A percentile compares a stretch with the other conserved stretches of the same genome.
phyloP scores from a whole-genome alignment of 768 basidiomycete species.

The Pleurotus pulmonarius region DNA sequence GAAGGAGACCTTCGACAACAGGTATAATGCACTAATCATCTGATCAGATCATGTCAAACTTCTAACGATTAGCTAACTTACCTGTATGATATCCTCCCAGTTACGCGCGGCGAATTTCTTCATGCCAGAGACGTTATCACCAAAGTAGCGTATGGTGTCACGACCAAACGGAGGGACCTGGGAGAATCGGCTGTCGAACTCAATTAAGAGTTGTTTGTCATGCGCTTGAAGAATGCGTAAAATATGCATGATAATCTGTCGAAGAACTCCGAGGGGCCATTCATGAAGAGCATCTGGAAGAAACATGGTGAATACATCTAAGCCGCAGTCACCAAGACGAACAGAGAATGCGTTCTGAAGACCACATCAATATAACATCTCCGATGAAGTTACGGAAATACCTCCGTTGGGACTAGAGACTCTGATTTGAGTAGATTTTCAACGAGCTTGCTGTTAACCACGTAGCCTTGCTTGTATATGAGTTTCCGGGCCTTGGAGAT shows the following conservation, averaged over 20 bases:
- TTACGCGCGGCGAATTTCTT: slow-evolving; percentile 20
- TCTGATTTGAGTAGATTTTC: slow-evolving; percentile 20
- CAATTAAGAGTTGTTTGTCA: neutral
- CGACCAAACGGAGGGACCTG: slow-evolving; percentile 12
- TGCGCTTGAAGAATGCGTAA: slow-evolving; percentile 10
- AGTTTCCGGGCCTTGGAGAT: slow-evolving; percentile 14
- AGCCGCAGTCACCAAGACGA: slow-evolving; percentile 2
- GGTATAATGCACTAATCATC: slow-evolving; percentile 1
- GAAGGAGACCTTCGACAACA: slow-evolving; percentile 25
- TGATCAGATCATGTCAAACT: neutral
- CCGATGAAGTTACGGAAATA: no score
- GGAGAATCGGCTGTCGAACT: slow-evolving; percentile 7
- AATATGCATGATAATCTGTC: neutral
- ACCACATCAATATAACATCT: no score
- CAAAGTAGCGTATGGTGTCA: slow-evolving; percentile 19
- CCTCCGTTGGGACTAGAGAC: slow-evolving; percentile 27
- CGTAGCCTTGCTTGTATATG: slow-evolving; percentile 23
- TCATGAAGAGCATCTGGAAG: slow-evolving; percentile 10
- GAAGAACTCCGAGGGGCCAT: slow-evolving; percentile 2
- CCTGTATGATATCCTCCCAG: slow-evolving; percentile 28
- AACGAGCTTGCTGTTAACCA: slow-evolving; percentile 21
- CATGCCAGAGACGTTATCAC: slow-evolving; percentile 16
- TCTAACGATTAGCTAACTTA: slow-evolving; percentile 1
- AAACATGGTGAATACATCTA: slow-evolving; percentile 10
- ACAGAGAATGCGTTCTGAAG: slow-evolving; percentile 11